phyloP scores from a whole-genome alignment of 345 rosid genomes.

The Kandelia obovata region DNA sequence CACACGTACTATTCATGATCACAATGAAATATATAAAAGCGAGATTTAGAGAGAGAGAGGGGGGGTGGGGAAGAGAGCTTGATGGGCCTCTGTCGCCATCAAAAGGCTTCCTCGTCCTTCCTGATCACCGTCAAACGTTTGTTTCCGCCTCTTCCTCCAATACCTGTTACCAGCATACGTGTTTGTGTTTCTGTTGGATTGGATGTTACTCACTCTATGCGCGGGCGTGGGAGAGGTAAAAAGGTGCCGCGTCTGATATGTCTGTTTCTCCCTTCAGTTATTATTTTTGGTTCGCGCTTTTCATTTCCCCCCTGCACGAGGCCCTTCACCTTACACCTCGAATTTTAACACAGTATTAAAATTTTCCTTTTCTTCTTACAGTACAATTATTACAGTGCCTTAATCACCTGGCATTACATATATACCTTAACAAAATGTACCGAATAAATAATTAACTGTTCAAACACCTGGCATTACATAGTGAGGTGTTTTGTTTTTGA shows the following conservation, averaged over 20 bases:
- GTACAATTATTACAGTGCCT: too few relatives aligned
- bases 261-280: conserved; percentile 20
- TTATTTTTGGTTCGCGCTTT: conserved; percentile 21
- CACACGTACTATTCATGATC: conserved; percentile 40
- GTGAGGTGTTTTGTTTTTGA: too few relatives aligned
- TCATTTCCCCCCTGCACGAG: neutral
- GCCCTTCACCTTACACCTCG: too few relatives aligned
- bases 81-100: neutral
- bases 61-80: too few relatives aligned
- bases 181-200: neutral
- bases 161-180: neutral
- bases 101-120: neutral
- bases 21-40: conserved; percentile 8
- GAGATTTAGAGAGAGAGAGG: neutral
- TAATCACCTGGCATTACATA: too few relatives aligned
- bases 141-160: too few relatives aligned
- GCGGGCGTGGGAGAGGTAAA: conserved; percentile 11
- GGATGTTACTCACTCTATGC: neutral
- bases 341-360: too few relatives aligned
- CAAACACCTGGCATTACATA: too few relatives aligned
- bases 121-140: too few relatives aligned
- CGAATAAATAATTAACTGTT: too few relatives aligned
- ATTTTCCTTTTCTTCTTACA: too few relatives aligned
- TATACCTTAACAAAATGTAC: too few relatives aligned
- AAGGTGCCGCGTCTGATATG: conserved; percentile 44